Base-by-base conservation (phyloP, 2,329 filamentous ascomycete genomes). In the Byssothecium circinans region DNA sequence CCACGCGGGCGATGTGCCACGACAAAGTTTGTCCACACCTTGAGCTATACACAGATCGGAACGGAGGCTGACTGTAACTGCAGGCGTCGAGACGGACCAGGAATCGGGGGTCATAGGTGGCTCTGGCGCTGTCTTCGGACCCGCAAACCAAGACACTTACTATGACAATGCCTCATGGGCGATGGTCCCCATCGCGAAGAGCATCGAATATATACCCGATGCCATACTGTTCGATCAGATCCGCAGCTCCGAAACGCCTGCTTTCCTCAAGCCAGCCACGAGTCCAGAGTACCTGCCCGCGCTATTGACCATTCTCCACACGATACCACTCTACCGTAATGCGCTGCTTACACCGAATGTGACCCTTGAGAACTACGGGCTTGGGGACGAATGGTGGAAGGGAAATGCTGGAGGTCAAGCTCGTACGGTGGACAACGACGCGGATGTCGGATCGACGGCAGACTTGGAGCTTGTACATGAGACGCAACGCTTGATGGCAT, bases 381-480 rank as follows among this genome's bases (percentile, higher is more conserved):
- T 77, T 43, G 77, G 83, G 49, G 56, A 73, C 1, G 78, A 82
- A 10, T 86, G 83, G 83, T 86, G 83, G 83, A 80, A 78, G 56
- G 83, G 83, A 17, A 75, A 74, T 23, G 62, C 75, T 0, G 78
- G 82, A 20, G 69, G 75, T 23, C 64, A 76, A 12, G 73, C 78
- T 3, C 77, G 75, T 38, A 32, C 12, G 18, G 74, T 83, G n/a
- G 74, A 78, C 41, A 60, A 74, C 47, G 58, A 57, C 29, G 50
- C 61, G 4, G 57, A 68, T 5, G 51, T 58, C 23, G 63, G 63
- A 6, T 56, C 58, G n/a, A 59, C 67, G 43, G 40, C 57, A 12
- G 57, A 57, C 2, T 42, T 67, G n/a, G 72, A 75, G 2, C 67
- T 84, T 15, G 64, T 85, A 8, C 69, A 78, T 39, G 83, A 86